Base-by-base conservation (phyloP, 2,329 filamentous ascomycete genomes). In the Metarhizium humberi region DNA sequence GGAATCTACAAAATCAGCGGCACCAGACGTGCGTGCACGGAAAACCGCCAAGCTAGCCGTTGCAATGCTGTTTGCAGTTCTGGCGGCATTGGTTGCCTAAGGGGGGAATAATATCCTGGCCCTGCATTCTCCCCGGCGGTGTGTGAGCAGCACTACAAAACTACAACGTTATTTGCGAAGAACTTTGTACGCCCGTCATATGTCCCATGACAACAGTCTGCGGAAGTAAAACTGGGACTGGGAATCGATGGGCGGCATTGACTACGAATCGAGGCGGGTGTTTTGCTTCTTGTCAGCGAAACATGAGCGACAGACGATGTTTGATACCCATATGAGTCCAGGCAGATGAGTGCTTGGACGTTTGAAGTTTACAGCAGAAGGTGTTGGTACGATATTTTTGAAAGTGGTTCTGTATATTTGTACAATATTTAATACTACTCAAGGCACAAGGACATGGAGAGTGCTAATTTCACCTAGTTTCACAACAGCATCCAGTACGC, bases 1-100 rank as follows among this genome's bases (percentile, higher is more conserved):
- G n/a, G 52, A 57, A 36, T 48, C 57, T 14, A 46, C 54, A 7
- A 48, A 50, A 16, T 58, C 59, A 14, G 57, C 49, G 16, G 58
- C 58, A 38, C 34, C 55, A 43, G 36, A 8, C n/a, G 45, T 29
- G n/a, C 4, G n/a, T 16, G 20, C 53, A 29, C 47, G 42, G 6
- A 49, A 49, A 18, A 47, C 43, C 18, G 47, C 46, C 42, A 53
- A 51, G 29, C 32, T 58, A 10, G 50, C 45, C 29, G 50, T 48
- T n/a, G 32, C 40, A n/a, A 16, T 56, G 29, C 45, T 56, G 11
- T 50, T 40, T 2, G 52, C 32, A 13, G 50, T 50, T 4, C 6
- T 55, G 16, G 13, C 56, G n/a, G 46, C 49, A n/a, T 20, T 54
- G 49, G 7, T 36, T 49, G 51, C 18, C 13, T 59, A 29, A 53